Base-by-base conservation (phyloP, 371 early-diverging fungal species). In the Blakeslea trispora region DNA sequence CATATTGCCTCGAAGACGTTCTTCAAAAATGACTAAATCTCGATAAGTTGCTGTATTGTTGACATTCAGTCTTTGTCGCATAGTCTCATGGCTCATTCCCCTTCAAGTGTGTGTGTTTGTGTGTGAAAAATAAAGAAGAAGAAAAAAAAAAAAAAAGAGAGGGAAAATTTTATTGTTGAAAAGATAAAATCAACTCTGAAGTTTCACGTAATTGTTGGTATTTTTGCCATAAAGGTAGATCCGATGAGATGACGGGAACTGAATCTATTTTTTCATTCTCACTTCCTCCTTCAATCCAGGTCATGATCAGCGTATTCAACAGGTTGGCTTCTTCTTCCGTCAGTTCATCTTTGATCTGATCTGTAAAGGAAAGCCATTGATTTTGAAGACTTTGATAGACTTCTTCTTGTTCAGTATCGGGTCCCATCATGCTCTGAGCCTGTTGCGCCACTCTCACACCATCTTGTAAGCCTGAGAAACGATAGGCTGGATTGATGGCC, bases 11-110 rank as follows among this genome's bases (percentile, higher is more conserved):
- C 83, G 75, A 42, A 88, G 63, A 23, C 87, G 73, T 49, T 84
- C 87, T 58, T 88, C 88, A 61, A 88, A 88, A 40, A 84, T 84
- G 54, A 84, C 75, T 1, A 88, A 71, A 70, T 88, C 88, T 72
- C 83, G 67, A 55, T 81, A 84, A 7, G 81, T 79, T 39, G 74
- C 77, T 40, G 79, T 69, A 50, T 72, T 70, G n/a, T 45, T 40
- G 21, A 61, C 56, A 35, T 50, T 55, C 43, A 43, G 50, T 19
- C 47, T 37, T 39, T 55, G 28, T 59, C 40, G 3, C 35, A 10
- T 22, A 35, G 17, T 37, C 50, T 28, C 28, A 28, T 28, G 28
- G 7, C 28, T 28, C 28, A 28, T n/a, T n/a, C n/a, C n/a, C n/a
- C n/a, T n/a, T n/a, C n/a, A n/a, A n/a, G n/a, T n/a, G n/a, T n/a